Percentiles rank a stretch among this genome's conserved stretches.
These are phyloP conservation scores for Aspergillus transmontanensis DNA, from an alignment of 2,329 filamentous ascomycete species.

Conservation along the genomic window DNA sequence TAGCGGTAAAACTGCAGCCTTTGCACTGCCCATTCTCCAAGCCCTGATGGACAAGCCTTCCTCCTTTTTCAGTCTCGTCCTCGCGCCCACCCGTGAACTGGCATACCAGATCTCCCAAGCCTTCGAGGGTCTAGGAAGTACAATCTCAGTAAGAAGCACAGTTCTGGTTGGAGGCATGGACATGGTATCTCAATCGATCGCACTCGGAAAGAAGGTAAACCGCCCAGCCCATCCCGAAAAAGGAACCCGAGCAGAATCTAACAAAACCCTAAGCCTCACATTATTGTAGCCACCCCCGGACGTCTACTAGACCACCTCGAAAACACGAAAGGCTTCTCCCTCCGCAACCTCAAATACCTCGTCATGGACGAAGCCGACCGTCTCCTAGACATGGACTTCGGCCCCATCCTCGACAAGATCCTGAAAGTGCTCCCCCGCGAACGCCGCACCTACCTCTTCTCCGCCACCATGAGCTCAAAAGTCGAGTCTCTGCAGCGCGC, in stretches of 20 bases:
- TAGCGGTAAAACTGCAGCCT: conserved; percentile 93
- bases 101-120: conserved; percentile 87
- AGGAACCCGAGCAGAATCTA: background rate
- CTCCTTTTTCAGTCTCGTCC: conserved; percentile 80
- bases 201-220: conserved; percentile 75
- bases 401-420: conserved; percentile 88
- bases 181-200: conserved; percentile 89
- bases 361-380: conserved; percentile 96
- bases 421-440: conserved; percentile 79
- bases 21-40: conserved; percentile 90
- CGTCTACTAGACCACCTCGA: conserved; percentile 89
- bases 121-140: conserved; percentile 82
- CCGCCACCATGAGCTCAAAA: conserved; percentile 90
- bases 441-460: conserved; percentile 83
- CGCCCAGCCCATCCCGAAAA: background rate
- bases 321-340: conserved; percentile 93
- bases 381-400: conserved; percentile 91
- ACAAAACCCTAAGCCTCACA: conserved; percentile 63
- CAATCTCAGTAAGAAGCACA: conserved; percentile 84
- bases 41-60: conserved; percentile 86
- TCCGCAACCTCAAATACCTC: conserved; percentile 79
- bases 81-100: conserved; percentile 91
- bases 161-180: conserved; percentile 93
- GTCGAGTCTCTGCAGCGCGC: conserved; percentile 91
- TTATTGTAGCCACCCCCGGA: conserved; percentile 89